Evolutionary conservation across 306 rosid species (phyloP).

Genomic region (Glycine soja): DNA sequence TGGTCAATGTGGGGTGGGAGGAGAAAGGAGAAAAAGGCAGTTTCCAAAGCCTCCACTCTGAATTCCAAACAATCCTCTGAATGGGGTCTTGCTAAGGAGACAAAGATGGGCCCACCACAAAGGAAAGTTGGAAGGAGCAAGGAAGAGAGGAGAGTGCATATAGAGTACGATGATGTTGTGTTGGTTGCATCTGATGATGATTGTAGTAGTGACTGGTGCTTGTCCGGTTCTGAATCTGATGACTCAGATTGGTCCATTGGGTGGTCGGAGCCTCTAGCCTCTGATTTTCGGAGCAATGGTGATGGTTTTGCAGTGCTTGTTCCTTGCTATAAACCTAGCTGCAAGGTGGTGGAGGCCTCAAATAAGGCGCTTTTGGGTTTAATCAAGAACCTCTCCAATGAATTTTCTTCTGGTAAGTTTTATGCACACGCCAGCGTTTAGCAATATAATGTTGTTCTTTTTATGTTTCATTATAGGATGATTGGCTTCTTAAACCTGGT

Average conservation of each 20-base stretch:
- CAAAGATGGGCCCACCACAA: slow-evolving; percentile 51
- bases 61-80: slow-evolving; percentile 59
- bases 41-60: slow-evolving; percentile 50
- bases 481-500: no score
- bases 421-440: background rate
- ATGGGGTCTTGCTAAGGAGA: slow-evolving; percentile 55
- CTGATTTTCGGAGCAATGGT: slow-evolving; percentile 59
- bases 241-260: slow-evolving; percentile 87
- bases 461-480: no score
- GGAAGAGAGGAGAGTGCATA: slow-evolving; percentile 63
- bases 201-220: slow-evolving; percentile 41
- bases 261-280: slow-evolving; percentile 84
- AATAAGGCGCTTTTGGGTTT: slow-evolving; percentile 64
- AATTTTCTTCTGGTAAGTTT: slow-evolving; percentile 68
- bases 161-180: slow-evolving; percentile 62
- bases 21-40: slow-evolving; percentile 59
- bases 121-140: slow-evolving; percentile 61
- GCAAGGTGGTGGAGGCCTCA: slow-evolving; percentile 62
- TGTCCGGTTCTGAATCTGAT: slow-evolving; percentile 75
- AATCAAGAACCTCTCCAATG: slow-evolving; percentile 65
- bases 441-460: no score
- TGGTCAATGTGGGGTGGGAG: slow-evolving; percentile 68
- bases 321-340: slow-evolving; percentile 73
- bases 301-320: slow-evolving; percentile 75
- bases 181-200: slow-evolving; percentile 69